Evolutionary conservation across 495 filamentous ascomycete genomes (phyloP).

Genomic region (Podospora appendiculata): DNA sequence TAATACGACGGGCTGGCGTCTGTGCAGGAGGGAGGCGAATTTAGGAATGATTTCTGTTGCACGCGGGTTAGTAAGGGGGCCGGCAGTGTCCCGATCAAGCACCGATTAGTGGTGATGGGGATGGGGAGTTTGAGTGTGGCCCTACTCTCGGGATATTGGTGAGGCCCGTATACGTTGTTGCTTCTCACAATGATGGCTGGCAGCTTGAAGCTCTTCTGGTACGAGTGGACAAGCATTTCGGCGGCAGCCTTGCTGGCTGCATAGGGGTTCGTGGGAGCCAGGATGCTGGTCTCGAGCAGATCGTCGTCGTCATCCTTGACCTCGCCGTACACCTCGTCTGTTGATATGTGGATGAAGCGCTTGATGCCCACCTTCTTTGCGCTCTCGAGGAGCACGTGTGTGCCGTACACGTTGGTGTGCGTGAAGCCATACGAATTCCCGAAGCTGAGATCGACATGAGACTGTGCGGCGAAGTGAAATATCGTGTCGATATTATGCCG

Average conservation of each 20-base stretch:
- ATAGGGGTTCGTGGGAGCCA: constrained; percentile 71
- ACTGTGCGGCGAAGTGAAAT: constrained; percentile 71
- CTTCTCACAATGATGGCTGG: constrained; percentile 63
- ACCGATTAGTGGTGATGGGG: neutral
- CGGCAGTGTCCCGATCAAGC: too few species aligned
- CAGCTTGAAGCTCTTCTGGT: constrained; percentile 63
- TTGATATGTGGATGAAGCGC: constrained; percentile 65
- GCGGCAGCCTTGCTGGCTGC: constrained; percentile 71
- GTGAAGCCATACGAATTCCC: constrained; percentile 66
- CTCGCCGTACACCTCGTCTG: constrained; percentile 75
- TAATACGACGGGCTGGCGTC: constrained; percentile 49
- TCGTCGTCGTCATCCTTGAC: constrained; percentile 55
- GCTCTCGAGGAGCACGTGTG: constrained; percentile 63
- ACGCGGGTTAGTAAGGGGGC: neutral
- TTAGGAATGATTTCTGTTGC: constrained; percentile 65
- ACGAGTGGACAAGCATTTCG: constrained; percentile 73
- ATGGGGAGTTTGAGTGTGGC: constrained; percentile 40
- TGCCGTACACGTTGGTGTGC: constrained; percentile 64
- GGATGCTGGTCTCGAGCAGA: constrained; percentile 50
- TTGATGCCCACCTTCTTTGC: constrained; percentile 54
- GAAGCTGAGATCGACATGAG: constrained; percentile 66
- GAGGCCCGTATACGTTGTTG: constrained; percentile 76
- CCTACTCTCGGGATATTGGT: constrained; percentile 73
- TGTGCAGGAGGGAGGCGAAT: constrained; percentile 57
- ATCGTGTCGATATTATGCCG: constrained; percentile 62